Evolutionary conservation across 1,139 yeast species (phyloP).

Genomic region (Candida glucosophila): DNA sequence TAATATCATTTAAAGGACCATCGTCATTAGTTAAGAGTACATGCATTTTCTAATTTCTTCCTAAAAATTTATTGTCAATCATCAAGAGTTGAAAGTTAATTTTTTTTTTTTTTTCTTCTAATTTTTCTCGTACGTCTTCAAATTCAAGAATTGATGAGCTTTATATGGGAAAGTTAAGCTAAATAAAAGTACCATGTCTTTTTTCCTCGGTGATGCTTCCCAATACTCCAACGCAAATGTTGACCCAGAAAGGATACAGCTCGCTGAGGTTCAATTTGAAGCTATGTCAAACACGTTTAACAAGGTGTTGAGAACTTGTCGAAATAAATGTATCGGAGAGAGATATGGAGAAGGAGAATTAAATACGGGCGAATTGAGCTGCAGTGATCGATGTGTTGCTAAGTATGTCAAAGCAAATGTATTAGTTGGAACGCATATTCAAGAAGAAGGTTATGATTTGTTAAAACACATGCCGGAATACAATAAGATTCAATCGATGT

Average conservation of each 20-base stretch:
- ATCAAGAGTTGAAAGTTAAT: neutral
- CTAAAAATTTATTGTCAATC: neutral
- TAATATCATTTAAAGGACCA: conserved; percentile 76
- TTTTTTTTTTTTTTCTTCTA: neutral
- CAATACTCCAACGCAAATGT: conserved; percentile 39
- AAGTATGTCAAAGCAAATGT: conserved; percentile 64
- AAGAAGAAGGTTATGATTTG: conserved; percentile 22
- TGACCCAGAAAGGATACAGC: conserved; percentile 55
- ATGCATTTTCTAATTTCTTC: conserved; percentile 21
- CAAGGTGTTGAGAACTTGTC: conserved; percentile 49
- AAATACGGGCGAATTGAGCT: conserved; percentile 66
- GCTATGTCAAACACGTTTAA: conserved; percentile 66
- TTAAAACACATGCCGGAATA: conserved; percentile 32
- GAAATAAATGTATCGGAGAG: conserved; percentile 61
- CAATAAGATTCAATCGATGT: conserved; percentile 14
- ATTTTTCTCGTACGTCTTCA: neutral
- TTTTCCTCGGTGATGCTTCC: conserved; percentile 42
- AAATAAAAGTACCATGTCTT: conserved; percentile 39
- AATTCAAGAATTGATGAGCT: neutral
- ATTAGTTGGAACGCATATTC: conserved; percentile 44
- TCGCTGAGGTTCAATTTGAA: conserved; percentile 70
- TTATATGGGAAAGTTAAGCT: neutral
- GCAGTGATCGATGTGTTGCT: conserved; percentile 71
- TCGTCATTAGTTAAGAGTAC: conserved; percentile 78
- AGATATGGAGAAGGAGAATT: conserved; percentile 76